These are phyloP conservation scores for Sclerotinia subarctica DNA, from an alignment of 2,329 filamentous ascomycete species.

Conservation along the genomic window DNA sequence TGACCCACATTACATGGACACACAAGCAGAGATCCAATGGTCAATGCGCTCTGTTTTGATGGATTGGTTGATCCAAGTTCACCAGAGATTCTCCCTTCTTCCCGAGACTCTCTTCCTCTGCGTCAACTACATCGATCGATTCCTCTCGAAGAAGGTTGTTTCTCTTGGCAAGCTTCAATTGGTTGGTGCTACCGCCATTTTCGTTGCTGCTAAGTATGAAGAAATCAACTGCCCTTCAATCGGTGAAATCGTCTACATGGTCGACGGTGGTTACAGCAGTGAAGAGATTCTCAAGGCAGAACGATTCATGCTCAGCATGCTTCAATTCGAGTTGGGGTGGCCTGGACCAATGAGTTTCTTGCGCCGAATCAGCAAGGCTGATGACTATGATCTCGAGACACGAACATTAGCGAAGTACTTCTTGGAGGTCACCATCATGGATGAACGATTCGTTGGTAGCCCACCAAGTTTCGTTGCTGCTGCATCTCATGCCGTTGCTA, in stretches of 20 bases:
- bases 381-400: slow-evolving; percentile 95
- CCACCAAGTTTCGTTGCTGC: slow-evolving; percentile 88
- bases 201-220: slow-evolving; percentile 96
- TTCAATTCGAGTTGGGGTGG: slow-evolving; percentile 93
- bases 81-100: slow-evolving; percentile 83
- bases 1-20: slow-evolving; percentile 92
- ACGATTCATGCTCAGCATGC: slow-evolving; percentile 96
- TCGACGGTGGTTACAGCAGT: slow-evolving; percentile 81
- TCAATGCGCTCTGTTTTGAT: slow-evolving; percentile 96
- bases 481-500: slow-evolving; percentile 86
- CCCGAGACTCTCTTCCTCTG: slow-evolving; percentile 93
- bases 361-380: slow-evolving; percentile 93
- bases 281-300: slow-evolving; percentile 97
- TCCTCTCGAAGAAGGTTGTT: slow-evolving; percentile 90
- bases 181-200: slow-evolving; percentile 91
- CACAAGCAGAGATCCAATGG: slow-evolving; percentile 97
- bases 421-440: slow-evolving; percentile 94
- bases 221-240: slow-evolving; percentile 98
- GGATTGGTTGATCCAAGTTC: slow-evolving; percentile 97
- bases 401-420: slow-evolving; percentile 97
- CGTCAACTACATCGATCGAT: slow-evolving; percentile 96
- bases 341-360: slow-evolving; percentile 99
- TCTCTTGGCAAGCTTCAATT: slow-evolving; percentile 93
- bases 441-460: slow-evolving; percentile 91
- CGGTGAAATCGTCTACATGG: slow-evolving; percentile 96